Evolutionary conservation across 2,329 filamentous ascomycete genomes (phyloP).

Genomic region (Aspergillus proliferans): DNA sequence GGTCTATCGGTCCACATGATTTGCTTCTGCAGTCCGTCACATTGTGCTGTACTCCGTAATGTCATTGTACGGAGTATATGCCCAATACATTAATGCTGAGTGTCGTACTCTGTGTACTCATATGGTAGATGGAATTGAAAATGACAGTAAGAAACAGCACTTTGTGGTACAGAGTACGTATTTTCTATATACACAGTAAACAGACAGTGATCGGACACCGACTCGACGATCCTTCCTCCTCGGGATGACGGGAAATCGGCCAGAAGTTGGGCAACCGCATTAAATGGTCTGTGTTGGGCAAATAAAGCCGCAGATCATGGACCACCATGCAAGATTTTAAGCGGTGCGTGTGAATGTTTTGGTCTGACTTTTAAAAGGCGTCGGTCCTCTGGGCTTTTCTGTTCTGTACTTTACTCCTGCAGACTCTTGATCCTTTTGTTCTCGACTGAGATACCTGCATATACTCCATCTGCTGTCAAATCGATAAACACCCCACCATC

Average conservation of each 20-base stretch:
- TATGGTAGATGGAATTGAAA: too few species aligned
- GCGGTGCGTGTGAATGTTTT: not conserved
- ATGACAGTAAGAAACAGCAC: not conserved
- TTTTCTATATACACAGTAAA: not conserved
- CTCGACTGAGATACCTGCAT: not conserved
- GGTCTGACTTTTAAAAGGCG: not conserved
- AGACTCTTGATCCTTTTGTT: not conserved
- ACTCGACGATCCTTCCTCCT: not conserved
- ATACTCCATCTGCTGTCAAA: not conserved
- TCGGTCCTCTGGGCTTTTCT: not conserved
- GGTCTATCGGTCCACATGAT: not conserved
- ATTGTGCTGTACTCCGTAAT: not conserved
- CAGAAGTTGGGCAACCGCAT: not conserved
- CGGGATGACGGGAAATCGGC: not conserved
- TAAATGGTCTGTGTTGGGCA: not conserved
- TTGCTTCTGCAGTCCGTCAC: not conserved
- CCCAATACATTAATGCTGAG: too few species aligned
- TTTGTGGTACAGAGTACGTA: not conserved
- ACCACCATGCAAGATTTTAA: too few species aligned
- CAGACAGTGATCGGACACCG: too few species aligned
- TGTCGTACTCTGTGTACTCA: too few species aligned
- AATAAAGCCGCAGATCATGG: too few species aligned
- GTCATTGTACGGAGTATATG: not conserved
- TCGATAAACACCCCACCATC: constrained; percentile 4
- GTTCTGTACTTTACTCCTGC: not conserved